Base-by-base conservation (phyloP, 805 yeast genomes). In the Schwanniomyces sp. region DNA sequence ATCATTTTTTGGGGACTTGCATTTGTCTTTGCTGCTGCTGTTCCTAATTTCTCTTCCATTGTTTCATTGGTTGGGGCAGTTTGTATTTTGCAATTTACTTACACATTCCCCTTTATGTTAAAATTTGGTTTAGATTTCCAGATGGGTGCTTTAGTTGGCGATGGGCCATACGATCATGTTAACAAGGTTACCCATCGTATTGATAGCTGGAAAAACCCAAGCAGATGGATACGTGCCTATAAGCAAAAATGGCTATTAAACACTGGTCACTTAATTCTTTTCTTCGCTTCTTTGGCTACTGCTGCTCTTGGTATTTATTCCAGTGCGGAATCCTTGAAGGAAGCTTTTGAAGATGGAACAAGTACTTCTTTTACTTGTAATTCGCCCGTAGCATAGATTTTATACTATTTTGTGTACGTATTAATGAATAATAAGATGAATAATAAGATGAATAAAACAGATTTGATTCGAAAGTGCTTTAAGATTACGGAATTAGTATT, bases 41-140 rank as follows among this genome's bases (percentile, higher is more conserved):
- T 74, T 49, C 78, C 78, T 43, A 66, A 70, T 49, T 68, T 74
- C 58, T 59, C 69, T 14, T 61, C 70, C 14, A 53, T 74, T 43
- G 67, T 69, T 17, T 50, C 67, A 12, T 57, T 74, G 17, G 65
- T 74, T 29, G 78, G 78, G 46, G 70, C 78, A 7, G 57, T 74
- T 52, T 74, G 78, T 53, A 74, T 73, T 45, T 59, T 74, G 51
- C 75, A 74, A 54, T 74, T 74, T 64, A 66, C 76, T 39, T 74
- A 74, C 61, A 74, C 78, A 11, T 65, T 74, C 63, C 79, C 79
- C 26, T 64, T 55, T 62, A 64, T 44, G 63, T 55, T 58, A 57
- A 51, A 45, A 37, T 56, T 48, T 52, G 65, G 45, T 46, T 50
- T 52, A 16, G 57, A 50, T 46, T 50, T 53, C 47, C 45, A 46